phyloP scores from a whole-genome alignment of 495 filamentous ascomycete species.

The Sordaria brevicollis region DNA sequence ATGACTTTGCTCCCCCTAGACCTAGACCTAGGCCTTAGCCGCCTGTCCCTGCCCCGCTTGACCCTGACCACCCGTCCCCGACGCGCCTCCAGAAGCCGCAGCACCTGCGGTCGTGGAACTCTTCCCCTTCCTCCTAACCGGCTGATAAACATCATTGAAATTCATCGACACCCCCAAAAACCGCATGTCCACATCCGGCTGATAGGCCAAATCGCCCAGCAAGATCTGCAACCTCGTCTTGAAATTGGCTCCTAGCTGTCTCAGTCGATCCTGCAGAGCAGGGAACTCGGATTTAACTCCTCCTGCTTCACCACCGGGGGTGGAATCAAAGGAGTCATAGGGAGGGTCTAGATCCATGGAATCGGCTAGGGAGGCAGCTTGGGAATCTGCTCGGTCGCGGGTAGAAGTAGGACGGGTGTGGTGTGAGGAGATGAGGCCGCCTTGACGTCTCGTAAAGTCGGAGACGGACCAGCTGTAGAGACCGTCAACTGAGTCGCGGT shows the following conservation, averaged over 20 bases:
- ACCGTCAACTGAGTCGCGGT: slow-evolving; percentile 87
- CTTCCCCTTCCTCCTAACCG: slow-evolving; percentile 49
- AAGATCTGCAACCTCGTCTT: slow-evolving; percentile 63
- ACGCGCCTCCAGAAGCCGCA: neutral
- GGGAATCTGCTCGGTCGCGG: neutral
- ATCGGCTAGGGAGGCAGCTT: slow-evolving; percentile 20
- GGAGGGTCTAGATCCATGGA: slow-evolving; percentile 10
- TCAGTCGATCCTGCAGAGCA: slow-evolving; percentile 60
- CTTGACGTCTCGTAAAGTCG: slow-evolving; percentile 80
- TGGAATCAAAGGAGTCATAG: slow-evolving; percentile 12
- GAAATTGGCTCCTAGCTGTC: slow-evolving; percentile 63
- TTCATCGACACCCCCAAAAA: slow-evolving; percentile 97
- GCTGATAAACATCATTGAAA: slow-evolving; percentile 94
- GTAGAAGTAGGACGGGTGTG: neutral
- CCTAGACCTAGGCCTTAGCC: no score
- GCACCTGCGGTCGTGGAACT: slow-evolving; percentile 9
- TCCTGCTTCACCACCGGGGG: slow-evolving; percentile 22
- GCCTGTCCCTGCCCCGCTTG: neutral
- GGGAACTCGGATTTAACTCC: slow-evolving; percentile 51
- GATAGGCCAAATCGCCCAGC: slow-evolving; percentile 81
- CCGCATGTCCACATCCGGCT: slow-evolving; percentile 90
- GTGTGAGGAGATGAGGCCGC: neutral
- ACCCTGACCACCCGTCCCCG: neutral
- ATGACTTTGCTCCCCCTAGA: no score
- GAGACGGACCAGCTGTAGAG: slow-evolving; percentile 88